These are phyloP conservation scores for Petunia hybrid DNA, from an alignment of 305 asterid genomes.

Conservation along the genomic window DNA sequence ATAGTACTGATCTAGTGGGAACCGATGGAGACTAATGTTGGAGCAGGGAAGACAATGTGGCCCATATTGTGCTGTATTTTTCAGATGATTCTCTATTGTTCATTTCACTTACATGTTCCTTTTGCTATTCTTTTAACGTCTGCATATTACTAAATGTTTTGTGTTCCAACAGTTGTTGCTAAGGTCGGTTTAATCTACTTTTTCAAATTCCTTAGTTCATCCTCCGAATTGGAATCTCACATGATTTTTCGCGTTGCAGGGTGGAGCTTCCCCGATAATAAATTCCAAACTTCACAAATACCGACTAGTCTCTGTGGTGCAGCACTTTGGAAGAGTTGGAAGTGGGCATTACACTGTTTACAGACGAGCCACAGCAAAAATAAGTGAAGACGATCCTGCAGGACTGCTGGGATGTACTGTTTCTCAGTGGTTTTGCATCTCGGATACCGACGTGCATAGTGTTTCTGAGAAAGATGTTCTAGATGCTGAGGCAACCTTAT, in stretches of 20 bases:
- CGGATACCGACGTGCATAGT: slow-evolving; percentile 70
- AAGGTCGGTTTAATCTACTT: neutral
- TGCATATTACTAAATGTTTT: neutral
- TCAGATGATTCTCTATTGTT: neutral
- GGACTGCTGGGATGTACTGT: slow-evolving; percentile 57
- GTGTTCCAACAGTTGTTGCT: neutral
- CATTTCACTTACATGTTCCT: neutral
- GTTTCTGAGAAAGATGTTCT: slow-evolving; percentile 79
- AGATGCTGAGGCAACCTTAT: slow-evolving; percentile 78
- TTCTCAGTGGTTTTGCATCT: slow-evolving; percentile 82
- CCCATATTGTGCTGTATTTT: neutral
- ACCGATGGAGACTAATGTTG: neutral
- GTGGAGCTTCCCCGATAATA: slow-evolving; percentile 27
- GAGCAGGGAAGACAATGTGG: slow-evolving; percentile 2
- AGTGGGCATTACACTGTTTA: slow-evolving; percentile 89
- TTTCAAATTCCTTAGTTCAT: neutral
- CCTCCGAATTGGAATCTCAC: neutral
- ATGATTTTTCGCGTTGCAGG: slow-evolving; percentile 41
- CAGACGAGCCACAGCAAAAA: slow-evolving; percentile 62
- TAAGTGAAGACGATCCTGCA: slow-evolving; percentile 57
- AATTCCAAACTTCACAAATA: slow-evolving; percentile 48
- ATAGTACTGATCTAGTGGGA: neutral
- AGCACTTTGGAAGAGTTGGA: slow-evolving; percentile 79
- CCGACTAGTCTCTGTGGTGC: slow-evolving; percentile 77
- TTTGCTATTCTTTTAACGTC: neutral